Percentiles rank a stretch among this genome's conserved stretches.
Evolutionary conservation across 2,329 filamentous ascomycete genomes (phyloP).

Genomic region (Ascocoryne sarcoides): DNA sequence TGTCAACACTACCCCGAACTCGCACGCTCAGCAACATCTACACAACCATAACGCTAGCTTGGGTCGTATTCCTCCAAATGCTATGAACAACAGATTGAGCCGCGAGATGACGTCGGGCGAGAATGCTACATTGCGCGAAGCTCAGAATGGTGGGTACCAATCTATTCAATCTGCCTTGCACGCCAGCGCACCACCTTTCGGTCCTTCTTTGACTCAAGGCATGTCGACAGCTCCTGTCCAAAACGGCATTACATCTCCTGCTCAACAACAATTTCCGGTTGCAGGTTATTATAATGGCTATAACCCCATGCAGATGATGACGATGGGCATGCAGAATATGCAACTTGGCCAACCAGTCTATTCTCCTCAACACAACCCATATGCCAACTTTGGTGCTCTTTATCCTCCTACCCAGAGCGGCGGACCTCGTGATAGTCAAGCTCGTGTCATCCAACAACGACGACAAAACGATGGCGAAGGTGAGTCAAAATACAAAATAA

Average conservation of each 20-base stretch:
- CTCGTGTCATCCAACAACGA: slow-evolving; percentile 66
- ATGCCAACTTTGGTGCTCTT: slow-evolving; percentile 29
- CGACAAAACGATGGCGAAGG: slow-evolving; percentile 67
- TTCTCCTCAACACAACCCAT: slow-evolving; percentile 41
- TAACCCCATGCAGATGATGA: slow-evolving; percentile 48
- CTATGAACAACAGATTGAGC: slow-evolving; percentile 60
- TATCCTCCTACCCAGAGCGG: slow-evolving; percentile 11
- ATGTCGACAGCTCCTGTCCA: slow-evolving; percentile 23
- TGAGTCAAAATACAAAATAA: slow-evolving; percentile 32
- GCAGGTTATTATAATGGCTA: slow-evolving; percentile 30
- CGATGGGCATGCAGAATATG: slow-evolving; percentile 61
- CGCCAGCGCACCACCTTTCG: slow-evolving; percentile 71
- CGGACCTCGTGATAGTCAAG: slow-evolving; percentile 64
- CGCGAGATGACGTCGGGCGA: slow-evolving; percentile 49
- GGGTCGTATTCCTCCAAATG: slow-evolving; percentile 64
- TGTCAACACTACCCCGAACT: slow-evolving; percentile 38
- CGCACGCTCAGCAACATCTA: slow-evolving; percentile 47
- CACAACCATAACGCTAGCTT: slow-evolving; percentile 74
- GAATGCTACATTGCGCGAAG: slow-evolving; percentile 31
- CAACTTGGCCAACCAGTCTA: slow-evolving; percentile 46
- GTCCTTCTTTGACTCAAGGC: slow-evolving; percentile 45
- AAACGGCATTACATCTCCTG: slow-evolving; percentile 22
- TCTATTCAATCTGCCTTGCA: slow-evolving; percentile 68
- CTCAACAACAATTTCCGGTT: slow-evolving; percentile 19
- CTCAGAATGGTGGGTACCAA: slow-evolving; percentile 41